Evolutionary conservation across 129 eudicot species (phyloP).

Genomic region (Escallonia rubra): DNA sequence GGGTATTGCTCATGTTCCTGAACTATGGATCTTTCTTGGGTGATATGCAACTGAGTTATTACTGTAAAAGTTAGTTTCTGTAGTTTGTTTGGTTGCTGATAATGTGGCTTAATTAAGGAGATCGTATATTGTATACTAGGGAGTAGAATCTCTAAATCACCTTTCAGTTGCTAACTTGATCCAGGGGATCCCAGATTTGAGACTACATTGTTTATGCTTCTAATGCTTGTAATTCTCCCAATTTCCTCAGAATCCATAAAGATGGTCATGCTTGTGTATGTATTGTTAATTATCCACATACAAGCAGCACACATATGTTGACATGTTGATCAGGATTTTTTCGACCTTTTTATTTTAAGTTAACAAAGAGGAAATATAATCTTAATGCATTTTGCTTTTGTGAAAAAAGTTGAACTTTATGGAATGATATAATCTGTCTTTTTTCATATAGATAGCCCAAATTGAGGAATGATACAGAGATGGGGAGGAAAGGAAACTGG

Average conservation of each 20-base stretch:
- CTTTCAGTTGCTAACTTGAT: too few species aligned
- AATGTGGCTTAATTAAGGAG: neutral
- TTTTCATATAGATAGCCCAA: constrained; percentile 1
- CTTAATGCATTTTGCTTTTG: neutral
- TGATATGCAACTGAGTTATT: neutral
- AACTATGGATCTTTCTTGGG: too few species aligned
- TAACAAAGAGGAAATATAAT: too few species aligned
- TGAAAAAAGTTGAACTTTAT: neutral
- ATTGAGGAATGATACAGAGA: constrained; percentile 43
- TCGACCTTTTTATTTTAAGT: neutral
- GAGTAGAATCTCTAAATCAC: too few species aligned
- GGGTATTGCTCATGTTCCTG: too few species aligned
- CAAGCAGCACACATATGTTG: neutral
- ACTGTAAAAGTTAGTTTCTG: neutral
- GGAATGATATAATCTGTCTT: neutral
- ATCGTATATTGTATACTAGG: too few species aligned
- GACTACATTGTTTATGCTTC: too few species aligned
- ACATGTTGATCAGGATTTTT: neutral
- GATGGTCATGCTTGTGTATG: too few species aligned
- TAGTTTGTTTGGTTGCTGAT: neutral
- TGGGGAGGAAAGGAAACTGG: constrained; percentile 86
- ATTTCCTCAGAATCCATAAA: too few species aligned
- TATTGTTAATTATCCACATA: too few species aligned
- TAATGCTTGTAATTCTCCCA: too few species aligned
- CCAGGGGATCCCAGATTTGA: too few species aligned